These are phyloP conservation scores for Talaromyces ruber DNA, from an alignment of 495 filamentous ascomycete species.

Conservation along the genomic window DNA sequence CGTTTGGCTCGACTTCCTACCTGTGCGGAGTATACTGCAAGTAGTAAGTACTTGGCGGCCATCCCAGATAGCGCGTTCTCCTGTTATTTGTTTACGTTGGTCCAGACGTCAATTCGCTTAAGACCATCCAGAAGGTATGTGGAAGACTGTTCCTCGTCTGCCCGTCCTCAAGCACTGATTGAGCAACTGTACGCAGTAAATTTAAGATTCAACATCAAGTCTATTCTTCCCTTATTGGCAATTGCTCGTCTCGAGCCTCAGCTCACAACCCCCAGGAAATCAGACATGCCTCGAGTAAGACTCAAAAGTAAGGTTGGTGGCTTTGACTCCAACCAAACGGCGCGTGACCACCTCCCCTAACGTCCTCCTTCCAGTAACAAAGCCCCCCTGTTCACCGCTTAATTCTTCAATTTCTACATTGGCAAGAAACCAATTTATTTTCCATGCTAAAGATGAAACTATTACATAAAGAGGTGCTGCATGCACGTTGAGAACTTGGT, in stretches of 20 bases:
- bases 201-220: not conserved
- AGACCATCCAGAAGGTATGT: not conserved
- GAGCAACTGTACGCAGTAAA: not conserved
- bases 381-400: not conserved
- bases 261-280: too few species aligned
- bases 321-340: not conserved
- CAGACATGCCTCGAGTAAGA: not conserved
- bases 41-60: too few species aligned
- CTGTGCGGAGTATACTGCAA: too few species aligned
- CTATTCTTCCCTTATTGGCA: not conserved
- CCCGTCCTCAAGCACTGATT: too few species aligned
- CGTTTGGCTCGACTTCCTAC: not conserved
- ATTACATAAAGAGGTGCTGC: not conserved
- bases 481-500: not conserved
- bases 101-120: not conserved
- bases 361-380: not conserved
- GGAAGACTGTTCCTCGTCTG: not conserved
- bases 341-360: not conserved
- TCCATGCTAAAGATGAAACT: constrained; percentile 1
- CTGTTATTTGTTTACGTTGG: too few species aligned
- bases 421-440: not conserved
- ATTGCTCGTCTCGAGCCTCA: not conserved
- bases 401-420: not conserved
- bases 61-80: too few species aligned
- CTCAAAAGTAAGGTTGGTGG: not conserved